These are phyloP conservation scores for Phaseolus lunatus DNA, from an alignment of 306 rosid genomes.

Conservation along the genomic window DNA sequence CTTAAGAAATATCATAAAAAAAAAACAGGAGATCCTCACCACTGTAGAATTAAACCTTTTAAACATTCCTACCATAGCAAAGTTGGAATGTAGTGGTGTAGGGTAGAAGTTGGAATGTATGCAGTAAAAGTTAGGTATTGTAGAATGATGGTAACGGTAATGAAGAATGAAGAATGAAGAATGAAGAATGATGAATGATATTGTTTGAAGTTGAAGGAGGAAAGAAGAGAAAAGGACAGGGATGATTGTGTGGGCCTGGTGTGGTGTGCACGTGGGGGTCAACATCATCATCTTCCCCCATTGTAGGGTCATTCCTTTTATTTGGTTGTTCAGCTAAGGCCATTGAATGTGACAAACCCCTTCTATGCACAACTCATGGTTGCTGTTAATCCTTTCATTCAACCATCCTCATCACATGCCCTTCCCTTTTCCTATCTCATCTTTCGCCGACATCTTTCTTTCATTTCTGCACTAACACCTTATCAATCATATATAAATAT, in stretches of 20 bases:
- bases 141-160: slow-evolving; percentile 13
- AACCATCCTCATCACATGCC: not conserved
- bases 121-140: slow-evolving; percentile 7
- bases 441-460: slow-evolving; percentile 37
- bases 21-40: too few relatives aligned
- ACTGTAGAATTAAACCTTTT: too few relatives aligned
- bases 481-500: too few relatives aligned
- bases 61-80: too few relatives aligned
- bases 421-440: slow-evolving; percentile 22
- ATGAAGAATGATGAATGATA: slow-evolving; percentile 18
- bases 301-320: slow-evolving; percentile 24
- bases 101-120: too few relatives aligned
- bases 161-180: too few relatives aligned
- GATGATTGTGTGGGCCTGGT: slow-evolving; percentile 48
- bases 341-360: slow-evolving; percentile 43
- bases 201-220: not conserved
- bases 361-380: slow-evolving; percentile 38
- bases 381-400: slow-evolving; percentile 28
- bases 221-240: slow-evolving; percentile 39
- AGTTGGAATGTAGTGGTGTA: slow-evolving; percentile 15
- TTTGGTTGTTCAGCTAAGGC: slow-evolving; percentile 37
- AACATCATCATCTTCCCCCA: slow-evolving; percentile 44
- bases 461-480: not conserved
- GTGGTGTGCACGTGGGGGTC: slow-evolving; percentile 45
- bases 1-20: too few relatives aligned